phyloP scores from a whole-genome alignment of 495 filamentous ascomycete genomes.

The Aspergillus egyptiacus region DNA sequence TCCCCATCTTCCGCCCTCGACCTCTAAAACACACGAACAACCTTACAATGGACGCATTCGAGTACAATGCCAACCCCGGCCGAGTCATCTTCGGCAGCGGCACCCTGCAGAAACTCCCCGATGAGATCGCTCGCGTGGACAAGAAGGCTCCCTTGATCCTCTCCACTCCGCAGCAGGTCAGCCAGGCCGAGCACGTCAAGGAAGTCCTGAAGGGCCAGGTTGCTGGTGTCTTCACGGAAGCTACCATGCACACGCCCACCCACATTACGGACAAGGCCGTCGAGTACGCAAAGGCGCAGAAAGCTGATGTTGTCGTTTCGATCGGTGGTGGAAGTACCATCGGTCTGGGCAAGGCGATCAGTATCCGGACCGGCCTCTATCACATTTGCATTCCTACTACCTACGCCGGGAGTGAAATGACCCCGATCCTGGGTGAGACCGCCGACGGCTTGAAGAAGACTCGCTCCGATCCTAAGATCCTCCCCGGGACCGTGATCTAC shows the following conservation, averaged over 20 bases:
- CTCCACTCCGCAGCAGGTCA: constrained; percentile 51
- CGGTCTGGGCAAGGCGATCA: constrained; percentile 62
- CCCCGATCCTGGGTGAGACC: constrained; percentile 63
- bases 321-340: constrained; percentile 64
- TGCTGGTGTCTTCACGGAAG: constrained; percentile 55
- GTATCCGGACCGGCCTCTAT: constrained; percentile 55
- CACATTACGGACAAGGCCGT: constrained; percentile 57
- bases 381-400: constrained; percentile 66
- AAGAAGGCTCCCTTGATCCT: constrained; percentile 53
- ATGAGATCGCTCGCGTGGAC: constrained; percentile 51
- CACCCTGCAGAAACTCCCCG: constrained; percentile 53
- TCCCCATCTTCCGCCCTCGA: not conserved
- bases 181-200: constrained; percentile 46
- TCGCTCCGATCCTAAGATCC: constrained; percentile 56
- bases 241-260: constrained; percentile 64
- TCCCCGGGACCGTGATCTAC: constrained; percentile 62
- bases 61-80: constrained; percentile 54
- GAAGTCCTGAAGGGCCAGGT: constrained; percentile 44
- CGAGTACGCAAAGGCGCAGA: constrained; percentile 40
- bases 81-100: constrained; percentile 60
- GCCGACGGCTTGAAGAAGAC: constrained; percentile 59
- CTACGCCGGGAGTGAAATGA: constrained; percentile 67
- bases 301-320: constrained; percentile 52
- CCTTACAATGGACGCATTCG: constrained; percentile 52
- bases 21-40: not conserved